These are phyloP conservation scores for Oropetium thomaeum DNA, from an alignment of 176 grass and related monocot genomes.

Conservation along the genomic window DNA sequence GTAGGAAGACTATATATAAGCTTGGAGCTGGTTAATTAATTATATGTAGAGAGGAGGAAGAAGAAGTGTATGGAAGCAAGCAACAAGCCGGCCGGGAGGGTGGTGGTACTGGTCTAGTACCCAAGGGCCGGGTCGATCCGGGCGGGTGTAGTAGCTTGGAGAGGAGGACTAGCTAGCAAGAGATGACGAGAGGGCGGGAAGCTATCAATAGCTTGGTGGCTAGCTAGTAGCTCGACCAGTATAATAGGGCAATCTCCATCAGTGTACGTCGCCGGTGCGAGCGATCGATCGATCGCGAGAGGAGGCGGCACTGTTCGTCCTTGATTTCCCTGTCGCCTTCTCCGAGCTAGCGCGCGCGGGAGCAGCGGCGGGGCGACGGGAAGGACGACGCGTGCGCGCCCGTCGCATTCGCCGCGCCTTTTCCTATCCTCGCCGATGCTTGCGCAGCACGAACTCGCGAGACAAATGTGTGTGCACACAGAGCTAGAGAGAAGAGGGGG, in stretches of 20 bases:
- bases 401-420: constrained; percentile 36
- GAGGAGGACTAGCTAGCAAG: neutral
- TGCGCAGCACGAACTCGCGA: constrained; percentile 33
- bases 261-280: neutral
- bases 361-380: neutral
- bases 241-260: neutral
- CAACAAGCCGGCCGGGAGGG: constrained; percentile 18
- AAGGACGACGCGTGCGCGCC: constrained; percentile 16
- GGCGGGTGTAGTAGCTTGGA: no score
- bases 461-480: neutral
- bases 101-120: constrained; percentile 5
- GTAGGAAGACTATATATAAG: constrained; percentile 41
- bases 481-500: neutral
- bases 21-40: constrained; percentile 29
- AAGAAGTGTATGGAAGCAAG: constrained; percentile 50
- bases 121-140: neutral
- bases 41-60: neutral
- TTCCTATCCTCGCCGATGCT: constrained; percentile 30
- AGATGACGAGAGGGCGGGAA: neutral
- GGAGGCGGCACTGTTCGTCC: neutral
- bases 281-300: neutral
- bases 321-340: constrained; percentile 31
- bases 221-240: neutral
- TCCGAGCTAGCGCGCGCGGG: neutral
- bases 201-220: neutral